Conservation (phyloP, 176 grass and related monocot genomes). For the Musa schizocarpa region DNA sequence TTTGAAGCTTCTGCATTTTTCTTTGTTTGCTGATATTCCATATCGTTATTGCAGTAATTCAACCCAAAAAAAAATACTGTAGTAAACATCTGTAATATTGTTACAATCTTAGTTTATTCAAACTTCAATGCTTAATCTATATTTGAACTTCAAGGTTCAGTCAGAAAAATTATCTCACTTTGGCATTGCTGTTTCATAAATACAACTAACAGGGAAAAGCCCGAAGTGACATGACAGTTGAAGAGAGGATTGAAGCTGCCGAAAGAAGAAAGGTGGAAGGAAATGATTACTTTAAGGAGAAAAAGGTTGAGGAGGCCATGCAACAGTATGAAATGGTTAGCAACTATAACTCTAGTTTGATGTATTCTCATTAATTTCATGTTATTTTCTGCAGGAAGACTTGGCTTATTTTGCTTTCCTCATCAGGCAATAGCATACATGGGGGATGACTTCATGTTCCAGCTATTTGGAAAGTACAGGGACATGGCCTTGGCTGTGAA, state of each 20-base stretch:
- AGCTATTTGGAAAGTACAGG: constrained; percentile 94
- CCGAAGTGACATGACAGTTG: constrained; percentile 87
- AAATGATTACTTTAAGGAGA: constrained; percentile 70
- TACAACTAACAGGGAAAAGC: constrained; percentile 65
- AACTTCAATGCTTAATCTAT: background rate
- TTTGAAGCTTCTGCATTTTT: background rate
- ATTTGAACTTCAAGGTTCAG: background rate
- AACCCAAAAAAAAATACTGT: background rate
- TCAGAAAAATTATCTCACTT: background rate
- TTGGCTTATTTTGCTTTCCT: constrained; percentile 11
- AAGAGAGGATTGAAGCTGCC: constrained; percentile 92
- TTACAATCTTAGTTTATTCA: background rate
- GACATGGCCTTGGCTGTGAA: constrained; percentile 97
- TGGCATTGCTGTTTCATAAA: background rate
- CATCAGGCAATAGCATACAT: constrained; percentile 92
- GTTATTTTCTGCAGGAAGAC: background rate
- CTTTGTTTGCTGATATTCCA: background rate
- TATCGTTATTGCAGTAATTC: background rate
- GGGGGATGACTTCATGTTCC: constrained; percentile 99
- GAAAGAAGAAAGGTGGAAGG: constrained; percentile 83
- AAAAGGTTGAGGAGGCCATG: constrained; percentile 82
- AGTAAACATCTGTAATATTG: background rate
- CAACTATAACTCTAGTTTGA: background rate
- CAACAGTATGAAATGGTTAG: constrained; percentile 95
- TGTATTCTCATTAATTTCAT: background rate